A percentile compares a stretch with the other conserved stretches of the same genome.
Conservation (phyloP, 2,329 filamentous ascomycete genomes). For the Venturia carpophila region DNA sequence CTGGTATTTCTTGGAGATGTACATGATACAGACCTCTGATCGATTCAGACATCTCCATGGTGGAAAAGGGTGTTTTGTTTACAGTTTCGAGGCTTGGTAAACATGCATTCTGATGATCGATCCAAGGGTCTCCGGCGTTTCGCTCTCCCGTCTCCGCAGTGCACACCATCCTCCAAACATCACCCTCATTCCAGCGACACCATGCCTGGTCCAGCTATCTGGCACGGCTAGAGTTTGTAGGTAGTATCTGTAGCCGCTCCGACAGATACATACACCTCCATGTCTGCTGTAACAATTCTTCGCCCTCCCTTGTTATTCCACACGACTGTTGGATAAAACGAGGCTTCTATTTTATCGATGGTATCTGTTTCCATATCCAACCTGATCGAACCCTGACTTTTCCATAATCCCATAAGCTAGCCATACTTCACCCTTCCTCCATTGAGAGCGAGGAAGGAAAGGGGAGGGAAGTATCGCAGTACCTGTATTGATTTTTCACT, state of each 20-base stretch:
- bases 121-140: too few relatives aligned
- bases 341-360: too few relatives aligned
- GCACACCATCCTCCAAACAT: not conserved
- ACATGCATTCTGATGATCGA: not conserved
- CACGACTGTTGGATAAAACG: too few relatives aligned
- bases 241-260: not conserved
- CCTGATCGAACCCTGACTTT: too few relatives aligned
- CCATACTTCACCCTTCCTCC: too few relatives aligned
- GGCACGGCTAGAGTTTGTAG: not conserved
- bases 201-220: conserved; percentile 13
- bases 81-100: not conserved
- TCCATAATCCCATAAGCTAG: too few relatives aligned
- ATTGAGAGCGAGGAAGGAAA: too few relatives aligned
- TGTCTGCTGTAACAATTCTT: not conserved
- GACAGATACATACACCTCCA: not conserved
- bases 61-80: not conserved
- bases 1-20: too few relatives aligned
- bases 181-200: not conserved
- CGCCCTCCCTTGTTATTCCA: not conserved
- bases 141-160: too few relatives aligned
- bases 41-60: conserved; percentile 6
- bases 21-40: not conserved
- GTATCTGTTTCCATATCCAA: not conserved
- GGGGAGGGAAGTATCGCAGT: too few relatives aligned
- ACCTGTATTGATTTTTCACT: too few relatives aligned